A percentile compares a stretch with the other conserved stretches of the same genome.
phyloP scores from a whole-genome alignment of 352 stramenopile genomes.

The Pythium grandisporangium region DNA sequence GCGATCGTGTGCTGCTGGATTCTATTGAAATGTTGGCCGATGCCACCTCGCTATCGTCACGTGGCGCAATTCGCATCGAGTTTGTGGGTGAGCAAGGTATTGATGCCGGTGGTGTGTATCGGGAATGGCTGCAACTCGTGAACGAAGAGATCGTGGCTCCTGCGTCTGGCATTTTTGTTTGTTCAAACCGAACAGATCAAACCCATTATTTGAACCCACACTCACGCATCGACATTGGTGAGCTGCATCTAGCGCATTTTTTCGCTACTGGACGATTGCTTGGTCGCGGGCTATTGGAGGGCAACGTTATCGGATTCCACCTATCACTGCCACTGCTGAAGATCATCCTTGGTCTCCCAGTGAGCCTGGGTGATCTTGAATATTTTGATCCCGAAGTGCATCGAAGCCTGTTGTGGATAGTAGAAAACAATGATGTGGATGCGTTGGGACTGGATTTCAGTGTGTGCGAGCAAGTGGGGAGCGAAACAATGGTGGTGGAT shows the following conservation, averaged over 20 bases:
- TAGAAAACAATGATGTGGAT: slow-evolving; percentile 26
- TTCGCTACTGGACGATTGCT: slow-evolving; percentile 35
- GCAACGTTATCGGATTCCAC: slow-evolving; percentile 88
- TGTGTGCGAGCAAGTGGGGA: slow-evolving; percentile 8
- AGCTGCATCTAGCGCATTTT: slow-evolving; percentile 26
- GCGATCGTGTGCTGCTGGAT: slow-evolving; percentile 1
- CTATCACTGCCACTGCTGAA: slow-evolving; percentile 57
- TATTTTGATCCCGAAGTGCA: slow-evolving; percentile 26
- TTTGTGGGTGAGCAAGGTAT: slow-evolving; percentile 60
- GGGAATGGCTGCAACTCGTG: slow-evolving; percentile 76
- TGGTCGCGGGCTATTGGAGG: slow-evolving; percentile 57
- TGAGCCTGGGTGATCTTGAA: slow-evolving; percentile 32
- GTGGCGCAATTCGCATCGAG: slow-evolving; percentile 30
- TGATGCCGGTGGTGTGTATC: slow-evolving; percentile 68
- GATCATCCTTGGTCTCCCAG: slow-evolving; percentile 27
- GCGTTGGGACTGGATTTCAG: slow-evolving; percentile 34
- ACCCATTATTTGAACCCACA: slow-evolving; percentile 40
- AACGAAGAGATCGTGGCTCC: slow-evolving; percentile 26
- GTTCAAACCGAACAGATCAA: slow-evolving; percentile 29
- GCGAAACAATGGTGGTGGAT: slow-evolving; percentile 14
- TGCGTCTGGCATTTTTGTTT: slow-evolving; percentile 27
- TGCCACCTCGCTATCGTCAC: neutral
- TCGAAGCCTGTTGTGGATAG: slow-evolving; percentile 36
- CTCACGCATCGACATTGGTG: slow-evolving; percentile 15
- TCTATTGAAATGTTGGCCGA: slow-evolving; percentile 4